A percentile compares a stretch with the other conserved stretches of the same genome.
phyloP scores from a whole-genome alignment of 805 yeast genomes.

The Candida coleopterorum region DNA sequence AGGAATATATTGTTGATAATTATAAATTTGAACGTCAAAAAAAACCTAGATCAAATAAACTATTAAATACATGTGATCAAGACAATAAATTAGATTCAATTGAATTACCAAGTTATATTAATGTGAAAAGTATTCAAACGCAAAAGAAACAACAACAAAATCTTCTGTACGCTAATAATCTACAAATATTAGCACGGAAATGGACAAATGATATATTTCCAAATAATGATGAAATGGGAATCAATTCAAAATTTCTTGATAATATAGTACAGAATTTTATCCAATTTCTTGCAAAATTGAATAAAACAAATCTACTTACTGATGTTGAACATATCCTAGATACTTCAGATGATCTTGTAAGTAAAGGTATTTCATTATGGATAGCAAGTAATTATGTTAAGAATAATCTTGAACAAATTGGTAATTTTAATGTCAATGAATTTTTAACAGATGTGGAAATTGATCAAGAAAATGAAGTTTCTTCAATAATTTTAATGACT shows the following conservation, averaged over 20 bases:
- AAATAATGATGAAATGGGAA: not conserved
- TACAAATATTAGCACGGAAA: conserved; percentile 7
- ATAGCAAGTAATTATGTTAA: conserved; percentile 19
- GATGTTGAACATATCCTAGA: conserved; percentile 15
- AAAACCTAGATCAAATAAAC: not conserved
- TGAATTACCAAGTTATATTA: conserved; percentile 33
- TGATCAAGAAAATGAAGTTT: conserved; percentile 17
- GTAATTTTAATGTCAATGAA: conserved; percentile 18
- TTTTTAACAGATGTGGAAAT: conserved; percentile 17
- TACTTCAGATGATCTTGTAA: conserved; percentile 6
- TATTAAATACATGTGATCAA: not conserved
- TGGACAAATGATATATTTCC: conserved; percentile 6
- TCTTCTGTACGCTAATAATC: conserved; percentile 5
- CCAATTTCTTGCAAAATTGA: conserved; percentile 9
- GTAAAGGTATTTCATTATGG: conserved; percentile 25
- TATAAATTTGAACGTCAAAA: conserved; percentile 6
- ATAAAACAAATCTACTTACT: conserved; percentile 5
- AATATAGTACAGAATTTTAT: conserved; percentile 11
- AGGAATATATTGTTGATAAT: conserved; percentile 14
- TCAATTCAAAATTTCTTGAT: conserved; percentile 18
- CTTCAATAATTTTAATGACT: conserved; percentile 25
- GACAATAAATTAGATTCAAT: conserved; percentile 21
- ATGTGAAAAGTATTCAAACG: conserved; percentile 26
- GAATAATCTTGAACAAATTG: conserved; percentile 5
- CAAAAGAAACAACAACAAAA: not conserved